A percentile compares a stretch with the other conserved stretches of the same genome.
Conservation (phyloP, 2,329 filamentous ascomycete species). For the Allantophomopsis cytisporea region DNA sequence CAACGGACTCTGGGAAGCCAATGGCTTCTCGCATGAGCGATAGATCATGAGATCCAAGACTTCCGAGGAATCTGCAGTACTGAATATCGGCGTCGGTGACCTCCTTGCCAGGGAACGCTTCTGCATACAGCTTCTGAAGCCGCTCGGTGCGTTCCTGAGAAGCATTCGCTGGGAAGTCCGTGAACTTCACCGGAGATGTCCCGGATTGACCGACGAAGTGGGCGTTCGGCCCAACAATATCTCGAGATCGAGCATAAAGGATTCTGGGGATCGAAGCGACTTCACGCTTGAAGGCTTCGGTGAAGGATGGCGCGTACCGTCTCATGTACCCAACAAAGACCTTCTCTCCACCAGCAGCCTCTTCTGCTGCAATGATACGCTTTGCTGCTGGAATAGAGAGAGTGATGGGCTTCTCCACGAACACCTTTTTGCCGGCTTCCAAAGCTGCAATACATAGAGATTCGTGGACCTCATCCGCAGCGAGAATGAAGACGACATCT, state of each 20-base stretch:
- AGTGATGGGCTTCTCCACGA: slow-evolving; percentile 44
- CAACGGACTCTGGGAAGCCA: slow-evolving; percentile 31
- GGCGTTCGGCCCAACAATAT: slow-evolving; percentile 40
- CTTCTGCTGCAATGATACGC: slow-evolving; percentile 32
- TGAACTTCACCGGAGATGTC: slow-evolving; percentile 28
- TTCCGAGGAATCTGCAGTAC: slow-evolving; percentile 28
- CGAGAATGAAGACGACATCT: slow-evolving; percentile 38
- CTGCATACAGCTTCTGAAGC: slow-evolving; percentile 14
- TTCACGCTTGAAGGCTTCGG: slow-evolving; percentile 35
- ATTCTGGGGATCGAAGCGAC: slow-evolving; percentile 35
- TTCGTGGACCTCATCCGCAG: slow-evolving; percentile 36
- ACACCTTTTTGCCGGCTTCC: slow-evolving; percentile 35
- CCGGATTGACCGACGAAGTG: slow-evolving; percentile 32
- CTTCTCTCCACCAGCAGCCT: slow-evolving; percentile 18
- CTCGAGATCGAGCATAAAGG: slow-evolving; percentile 32
- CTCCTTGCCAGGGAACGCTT: slow-evolving; percentile 18
- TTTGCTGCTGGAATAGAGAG: slow-evolving; percentile 29
- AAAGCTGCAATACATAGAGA: slow-evolving; percentile 34
- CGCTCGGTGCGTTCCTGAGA: slow-evolving; percentile 11
- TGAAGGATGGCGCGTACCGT: slow-evolving; percentile 42
- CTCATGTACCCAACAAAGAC: slow-evolving; percentile 46
- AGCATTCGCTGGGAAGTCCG: slow-evolving; percentile 22
- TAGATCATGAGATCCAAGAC: slow-evolving; percentile 38
- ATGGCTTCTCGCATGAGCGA: slow-evolving; percentile 38
- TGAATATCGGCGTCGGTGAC: slow-evolving; percentile 16